phyloP scores from a whole-genome alignment of 441 rosid genomes.

The Eugenia klotzschiana region DNA sequence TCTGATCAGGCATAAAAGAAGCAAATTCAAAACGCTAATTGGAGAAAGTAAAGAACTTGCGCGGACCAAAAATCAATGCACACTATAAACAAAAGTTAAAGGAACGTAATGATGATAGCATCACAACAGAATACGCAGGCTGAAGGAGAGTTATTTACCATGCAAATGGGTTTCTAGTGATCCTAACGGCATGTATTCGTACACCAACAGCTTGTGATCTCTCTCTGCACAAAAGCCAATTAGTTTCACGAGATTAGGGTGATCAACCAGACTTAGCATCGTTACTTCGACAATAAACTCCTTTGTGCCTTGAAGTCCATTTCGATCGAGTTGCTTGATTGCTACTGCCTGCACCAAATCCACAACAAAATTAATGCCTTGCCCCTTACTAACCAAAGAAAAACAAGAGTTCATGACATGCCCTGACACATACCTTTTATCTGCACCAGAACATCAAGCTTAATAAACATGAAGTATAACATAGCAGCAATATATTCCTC shows the following conservation, averaged over 20 bases:
- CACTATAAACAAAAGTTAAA: background rate
- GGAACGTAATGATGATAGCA: background rate
- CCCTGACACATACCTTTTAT: background rate
- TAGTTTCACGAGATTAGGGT: conserved; percentile 49
- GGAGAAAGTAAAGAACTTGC: background rate
- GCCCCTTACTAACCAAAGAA: background rate
- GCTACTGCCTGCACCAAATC: conserved; percentile 41
- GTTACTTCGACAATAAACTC: conserved; percentile 52
- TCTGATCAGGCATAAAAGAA: conserved; percentile 17
- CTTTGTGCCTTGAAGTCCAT: conserved; percentile 44
- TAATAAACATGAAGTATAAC: background rate
- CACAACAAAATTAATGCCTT: background rate
- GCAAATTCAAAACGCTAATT: background rate
- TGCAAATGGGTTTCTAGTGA: conserved; percentile 45
- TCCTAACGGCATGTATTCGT: conserved; percentile 53
- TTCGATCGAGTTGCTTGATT: conserved; percentile 52
- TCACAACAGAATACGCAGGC: background rate
- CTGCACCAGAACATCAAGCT: background rate
- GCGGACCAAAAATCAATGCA: background rate
- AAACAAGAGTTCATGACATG: background rate
- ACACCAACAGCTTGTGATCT: conserved; percentile 45
- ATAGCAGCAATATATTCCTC: background rate
- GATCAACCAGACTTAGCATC: conserved; percentile 41
- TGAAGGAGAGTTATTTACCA: conserved; percentile 16
- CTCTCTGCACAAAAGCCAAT: conserved; percentile 54